Evolutionary conservation across 257 asterid genomes (phyloP).

Genomic region (Ehretia macrophylla): DNA sequence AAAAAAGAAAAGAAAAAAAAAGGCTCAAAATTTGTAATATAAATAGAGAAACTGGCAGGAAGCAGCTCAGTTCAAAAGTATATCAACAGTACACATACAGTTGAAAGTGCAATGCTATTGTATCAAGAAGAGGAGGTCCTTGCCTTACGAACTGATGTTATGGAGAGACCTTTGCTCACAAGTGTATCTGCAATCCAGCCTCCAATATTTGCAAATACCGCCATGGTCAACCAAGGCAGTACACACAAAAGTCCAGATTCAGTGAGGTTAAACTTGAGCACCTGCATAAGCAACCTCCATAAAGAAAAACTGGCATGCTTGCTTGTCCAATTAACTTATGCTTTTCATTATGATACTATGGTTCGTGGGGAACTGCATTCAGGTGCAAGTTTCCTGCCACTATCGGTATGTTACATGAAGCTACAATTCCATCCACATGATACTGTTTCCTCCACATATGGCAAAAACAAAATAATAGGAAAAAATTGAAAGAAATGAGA

Average conservation of each 20-base stretch:
- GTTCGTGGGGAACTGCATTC: neutral
- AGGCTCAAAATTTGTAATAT: too few relatives aligned
- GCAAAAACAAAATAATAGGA: too few relatives aligned
- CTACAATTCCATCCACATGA: neutral
- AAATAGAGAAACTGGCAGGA: too few relatives aligned
- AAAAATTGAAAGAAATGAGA: too few relatives aligned
- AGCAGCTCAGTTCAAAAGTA: slow-evolving; percentile 3
- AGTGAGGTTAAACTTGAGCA: slow-evolving; percentile 89
- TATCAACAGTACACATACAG: neutral
- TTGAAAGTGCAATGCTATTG: neutral
- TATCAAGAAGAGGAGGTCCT: slow-evolving; percentile 7
- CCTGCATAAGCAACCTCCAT: slow-evolving; percentile 37
- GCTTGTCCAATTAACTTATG: neutral
- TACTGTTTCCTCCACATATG: neutral
- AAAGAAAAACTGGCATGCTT: slow-evolving; percentile 1
- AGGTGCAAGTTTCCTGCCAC: neutral
- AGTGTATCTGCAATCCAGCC: slow-evolving; percentile 97
- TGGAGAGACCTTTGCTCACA: slow-evolving; percentile 79
- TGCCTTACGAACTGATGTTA: slow-evolving; percentile 58
- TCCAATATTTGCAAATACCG: slow-evolving; percentile 84
- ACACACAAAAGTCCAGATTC: slow-evolving; percentile 86
- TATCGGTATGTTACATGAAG: neutral
- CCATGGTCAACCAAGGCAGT: slow-evolving; percentile 96
- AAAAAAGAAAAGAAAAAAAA: too few relatives aligned
- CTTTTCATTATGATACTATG: neutral